These are phyloP conservation scores for Solanum habrochaites DNA, from an alignment of 257 asterid species.

Conservation along the genomic window DNA sequence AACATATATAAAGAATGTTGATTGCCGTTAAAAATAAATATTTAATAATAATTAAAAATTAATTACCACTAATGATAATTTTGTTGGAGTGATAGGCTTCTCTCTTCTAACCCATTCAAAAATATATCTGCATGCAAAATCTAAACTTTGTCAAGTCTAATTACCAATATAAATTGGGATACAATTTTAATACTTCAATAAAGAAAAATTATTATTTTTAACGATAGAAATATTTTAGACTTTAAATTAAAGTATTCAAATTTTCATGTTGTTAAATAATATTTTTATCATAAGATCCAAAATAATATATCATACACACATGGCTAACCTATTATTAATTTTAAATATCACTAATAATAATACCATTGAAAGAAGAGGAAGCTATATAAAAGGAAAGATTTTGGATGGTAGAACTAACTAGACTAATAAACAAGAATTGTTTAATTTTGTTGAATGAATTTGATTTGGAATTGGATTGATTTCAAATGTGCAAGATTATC, in stretches of 20 bases:
- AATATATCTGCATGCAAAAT: background rate
- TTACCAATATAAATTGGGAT: background rate
- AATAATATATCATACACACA: background rate
- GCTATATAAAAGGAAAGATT: no score
- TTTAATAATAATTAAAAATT: no score
- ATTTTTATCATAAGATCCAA: background rate
- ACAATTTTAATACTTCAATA: background rate
- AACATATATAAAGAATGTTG: no score
- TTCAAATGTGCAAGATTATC: background rate
- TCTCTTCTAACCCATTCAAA: background rate
- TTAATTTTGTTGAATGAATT: no score
- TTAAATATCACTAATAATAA: background rate
- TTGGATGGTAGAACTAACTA: no score
- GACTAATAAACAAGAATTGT: background rate
- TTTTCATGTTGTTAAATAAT: no score
- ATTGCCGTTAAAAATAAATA: no score
- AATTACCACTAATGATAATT: no score
- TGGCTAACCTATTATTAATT: background rate
- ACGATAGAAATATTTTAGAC: background rate
- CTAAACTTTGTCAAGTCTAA: background rate
- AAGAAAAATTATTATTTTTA: no score
- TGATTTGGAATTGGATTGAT: background rate
- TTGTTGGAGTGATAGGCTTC: background rate
- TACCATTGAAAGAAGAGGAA: background rate
- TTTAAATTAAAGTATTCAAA: background rate